Evolutionary conservation across 1,284 basidiomycete species (phyloP), one percentile per base, ranked within the genome.

Genomic region (Austropuccinia psidii): DNA sequence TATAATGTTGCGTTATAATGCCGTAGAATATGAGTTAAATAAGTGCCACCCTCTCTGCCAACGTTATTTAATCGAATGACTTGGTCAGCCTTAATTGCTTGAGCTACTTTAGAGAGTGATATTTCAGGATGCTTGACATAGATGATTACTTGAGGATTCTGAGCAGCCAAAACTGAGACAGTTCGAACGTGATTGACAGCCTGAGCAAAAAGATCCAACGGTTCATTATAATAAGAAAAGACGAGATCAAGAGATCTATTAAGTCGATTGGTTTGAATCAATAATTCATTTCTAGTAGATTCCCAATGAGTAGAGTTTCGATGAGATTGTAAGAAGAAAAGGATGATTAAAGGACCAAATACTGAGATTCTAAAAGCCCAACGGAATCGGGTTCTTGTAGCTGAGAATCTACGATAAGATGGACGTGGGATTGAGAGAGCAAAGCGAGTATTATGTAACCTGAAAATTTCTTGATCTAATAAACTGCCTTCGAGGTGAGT

Each of bases 261-360:
- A 37, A 33, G n/a, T 60, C 68, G 15, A 92, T 83, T 21, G 89
- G 88, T n/a, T n/a, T n/a, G n/a, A 29, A 39, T 27, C 89, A 60
- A 17, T 83, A 82, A 88, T 92, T 89, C 78, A 92, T 84, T 7
- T 89, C 89, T 2, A n/a, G n/a, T n/a, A n/a, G n/a, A n/a, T n/a
- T n/a, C n/a, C 55, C 55, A 2, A 39, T 24, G 21, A 11, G 49
- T 1, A 41, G 21, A 19, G 21, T 17, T 8, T 9, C 9, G 9
- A 58, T 85, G 79, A 19, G 87, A 87, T 45, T 80, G 76, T 73
- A 82, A 78, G 78, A 82, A 80, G 11, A 80, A 79, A 74, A 81
- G 79, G 15, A 80, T 79, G 45, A 82, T 76, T 37, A 80, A 77
- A 80, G 81, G 82, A 65, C 79, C 77, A 52, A 78, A 27, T 74